phyloP scores from a whole-genome alignment of 345 rosid genomes.

The Aquilaria yunnanensis region DNA sequence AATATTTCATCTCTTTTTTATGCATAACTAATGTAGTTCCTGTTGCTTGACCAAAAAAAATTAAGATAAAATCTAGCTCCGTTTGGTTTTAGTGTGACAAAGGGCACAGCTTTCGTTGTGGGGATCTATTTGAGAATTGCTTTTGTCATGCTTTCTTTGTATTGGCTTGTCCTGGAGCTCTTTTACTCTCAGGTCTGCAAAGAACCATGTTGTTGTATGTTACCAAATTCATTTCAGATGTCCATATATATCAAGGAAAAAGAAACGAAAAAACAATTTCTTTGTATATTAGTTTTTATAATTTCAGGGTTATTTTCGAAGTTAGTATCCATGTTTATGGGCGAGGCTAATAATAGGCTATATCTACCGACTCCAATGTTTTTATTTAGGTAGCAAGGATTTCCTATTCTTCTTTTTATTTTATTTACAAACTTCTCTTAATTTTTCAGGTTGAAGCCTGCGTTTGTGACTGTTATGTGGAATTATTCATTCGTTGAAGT shows the following conservation, averaged over 20 bases:
- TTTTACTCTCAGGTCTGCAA: neutral
- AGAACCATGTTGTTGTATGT: neutral
- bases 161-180: neutral
- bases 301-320: neutral
- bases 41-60: neutral
- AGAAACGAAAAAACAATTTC: neutral
- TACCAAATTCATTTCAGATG: neutral
- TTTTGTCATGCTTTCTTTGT: neutral
- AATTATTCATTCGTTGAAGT: slow-evolving; percentile 10
- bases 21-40: neutral
- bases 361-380: neutral
- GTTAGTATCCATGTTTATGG: neutral
- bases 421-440: slow-evolving; percentile 5
- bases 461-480: slow-evolving; percentile 13
- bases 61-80: no score
- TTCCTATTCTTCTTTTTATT: neutral
- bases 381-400: neutral
- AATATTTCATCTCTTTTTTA: no score
- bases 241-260: neutral
- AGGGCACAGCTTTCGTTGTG: neutral
- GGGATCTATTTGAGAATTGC: neutral
- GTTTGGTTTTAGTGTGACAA: neutral
- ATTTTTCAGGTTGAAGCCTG: slow-evolving; percentile 23
- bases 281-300: neutral
- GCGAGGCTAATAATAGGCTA: neutral